These are phyloP conservation scores for Lachancea dasiensis DNA, from an alignment of 805 yeast species.

Conservation along the genomic window DNA sequence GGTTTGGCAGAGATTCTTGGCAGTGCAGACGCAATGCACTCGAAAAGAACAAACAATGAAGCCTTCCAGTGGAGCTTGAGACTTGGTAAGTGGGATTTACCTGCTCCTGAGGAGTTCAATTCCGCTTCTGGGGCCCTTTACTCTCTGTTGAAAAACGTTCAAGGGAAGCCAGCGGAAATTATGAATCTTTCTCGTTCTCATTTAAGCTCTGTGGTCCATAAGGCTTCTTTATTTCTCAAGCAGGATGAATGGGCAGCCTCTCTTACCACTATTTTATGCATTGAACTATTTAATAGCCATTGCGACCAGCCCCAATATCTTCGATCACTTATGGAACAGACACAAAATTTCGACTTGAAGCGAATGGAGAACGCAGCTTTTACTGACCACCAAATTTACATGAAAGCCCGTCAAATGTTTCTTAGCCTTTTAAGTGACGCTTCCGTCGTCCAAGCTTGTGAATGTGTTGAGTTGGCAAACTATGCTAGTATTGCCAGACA, in stretches of 20 bases:
- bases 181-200: conserved; percentile 5
- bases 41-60: conserved; percentile 16
- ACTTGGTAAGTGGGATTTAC: conserved; percentile 70
- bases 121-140: conserved; percentile 47
- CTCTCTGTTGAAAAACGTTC: conserved; percentile 42
- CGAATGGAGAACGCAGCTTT: conserved; percentile 10
- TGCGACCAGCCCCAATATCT: background rate
- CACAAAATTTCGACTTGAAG: conserved; percentile 4
- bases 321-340: conserved; percentile 1
- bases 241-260: conserved; percentile 21
- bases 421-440: conserved; percentile 3
- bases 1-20: conserved; percentile 49
- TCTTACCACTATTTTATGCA: conserved; percentile 14
- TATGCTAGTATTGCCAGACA: conserved; percentile 3
- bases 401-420: conserved; percentile 19
- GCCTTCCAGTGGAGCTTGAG: conserved; percentile 69
- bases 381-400: conserved; percentile 11
- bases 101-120: conserved; percentile 36
- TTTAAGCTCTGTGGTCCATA: conserved; percentile 6
- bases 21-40: conserved; percentile 19
- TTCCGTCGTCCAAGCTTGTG: background rate
- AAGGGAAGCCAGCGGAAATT: conserved; percentile 27
- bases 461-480: conserved; percentile 6
- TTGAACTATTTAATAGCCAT: conserved; percentile 8
- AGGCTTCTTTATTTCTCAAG: conserved; percentile 10